Evolutionary conservation across 2,329 filamentous ascomycete genomes (phyloP).

Genomic region (Zopfia rhizophila): DNA sequence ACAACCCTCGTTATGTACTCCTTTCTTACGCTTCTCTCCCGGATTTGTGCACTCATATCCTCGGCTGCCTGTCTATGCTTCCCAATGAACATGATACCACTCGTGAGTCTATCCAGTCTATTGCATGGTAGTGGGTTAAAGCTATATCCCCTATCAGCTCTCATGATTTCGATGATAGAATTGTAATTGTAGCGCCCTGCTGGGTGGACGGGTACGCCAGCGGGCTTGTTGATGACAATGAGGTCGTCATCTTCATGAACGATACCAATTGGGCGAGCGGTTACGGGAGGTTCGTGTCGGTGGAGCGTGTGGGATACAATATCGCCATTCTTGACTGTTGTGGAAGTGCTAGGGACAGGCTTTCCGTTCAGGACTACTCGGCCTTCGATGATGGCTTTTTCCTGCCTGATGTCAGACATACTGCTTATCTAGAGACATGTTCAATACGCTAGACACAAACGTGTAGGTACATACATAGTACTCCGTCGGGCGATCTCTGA

Average conservation of each 20-base stretch:
- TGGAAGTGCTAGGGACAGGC: constrained; percentile 69
- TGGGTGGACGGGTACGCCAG: constrained; percentile 93
- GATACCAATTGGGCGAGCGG: constrained; percentile 78
- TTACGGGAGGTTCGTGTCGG: constrained; percentile 94
- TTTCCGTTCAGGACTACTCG: constrained; percentile 84
- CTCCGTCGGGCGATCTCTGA: constrained; percentile 83
- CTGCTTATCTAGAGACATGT: background rate
- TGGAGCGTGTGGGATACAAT: constrained; percentile 93
- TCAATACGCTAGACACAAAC: background rate
- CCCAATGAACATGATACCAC: constrained; percentile 97
- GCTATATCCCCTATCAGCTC: constrained; percentile 71
- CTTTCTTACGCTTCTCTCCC: constrained; percentile 84
- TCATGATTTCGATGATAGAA: constrained; percentile 92
- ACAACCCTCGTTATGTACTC: constrained; percentile 94
- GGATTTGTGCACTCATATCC: constrained; percentile 78
- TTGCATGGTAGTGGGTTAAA: constrained; percentile 82
- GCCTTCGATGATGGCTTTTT: constrained; percentile 80
- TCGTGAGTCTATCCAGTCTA: constrained; percentile 91
- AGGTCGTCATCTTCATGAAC: constrained; percentile 93
- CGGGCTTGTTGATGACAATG: constrained; percentile 96
- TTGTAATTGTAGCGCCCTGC: constrained; percentile 97
- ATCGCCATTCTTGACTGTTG: constrained; percentile 86
- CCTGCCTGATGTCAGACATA: constrained; percentile 20
- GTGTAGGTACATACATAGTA: constrained; percentile 75
- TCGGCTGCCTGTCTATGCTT: constrained; percentile 86